phyloP scores from a whole-genome alignment of 257 asterid genomes.

The Cinchona pubescens region DNA sequence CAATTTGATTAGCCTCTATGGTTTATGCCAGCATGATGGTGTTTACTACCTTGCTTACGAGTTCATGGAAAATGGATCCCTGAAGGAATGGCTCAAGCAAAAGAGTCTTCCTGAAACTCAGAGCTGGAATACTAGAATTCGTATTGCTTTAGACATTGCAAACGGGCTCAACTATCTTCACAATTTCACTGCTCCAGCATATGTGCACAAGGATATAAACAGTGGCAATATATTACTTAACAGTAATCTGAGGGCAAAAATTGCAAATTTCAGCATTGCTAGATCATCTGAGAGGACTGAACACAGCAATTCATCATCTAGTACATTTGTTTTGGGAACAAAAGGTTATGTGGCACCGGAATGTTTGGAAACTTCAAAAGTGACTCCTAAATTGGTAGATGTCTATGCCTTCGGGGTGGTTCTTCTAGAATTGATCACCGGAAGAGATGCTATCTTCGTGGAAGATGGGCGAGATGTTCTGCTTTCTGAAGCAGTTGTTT shows the following conservation, averaged over 20 bases:
- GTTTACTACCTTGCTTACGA: conserved; percentile 55
- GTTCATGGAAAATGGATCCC: conserved; percentile 60
- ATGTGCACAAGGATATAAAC: conserved; percentile 58
- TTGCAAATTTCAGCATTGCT: conserved; percentile 52
- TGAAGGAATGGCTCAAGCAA: conserved; percentile 48
- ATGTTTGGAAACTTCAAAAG: conserved; percentile 31
- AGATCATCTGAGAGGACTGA: conserved; percentile 26
- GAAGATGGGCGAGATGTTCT: conserved; percentile 39
- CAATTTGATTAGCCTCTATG: conserved; percentile 58
- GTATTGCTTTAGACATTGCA: conserved; percentile 65
- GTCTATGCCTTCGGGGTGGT: conserved; percentile 65
- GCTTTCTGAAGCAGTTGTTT: conserved; percentile 32
- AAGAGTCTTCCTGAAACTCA: conserved; percentile 24
- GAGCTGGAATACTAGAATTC: conserved; percentile 54
- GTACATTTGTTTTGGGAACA: conserved; percentile 27
- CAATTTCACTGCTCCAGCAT: conserved; percentile 58
- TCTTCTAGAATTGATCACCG: conserved; percentile 60
- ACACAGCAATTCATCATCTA: conserved; percentile 24
- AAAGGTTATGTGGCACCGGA: conserved; percentile 69
- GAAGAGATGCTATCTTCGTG: conserved; percentile 40
- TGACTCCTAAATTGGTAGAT: conserved; percentile 53
- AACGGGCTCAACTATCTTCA: conserved; percentile 69
- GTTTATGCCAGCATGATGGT: conserved; percentile 43
- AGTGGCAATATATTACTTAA: conserved; percentile 49
- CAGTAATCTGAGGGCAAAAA: conserved; percentile 56